phyloP scores from a whole-genome alignment of 768 basidiomycete genomes.

The Podaxis mareebaensis region DNA sequence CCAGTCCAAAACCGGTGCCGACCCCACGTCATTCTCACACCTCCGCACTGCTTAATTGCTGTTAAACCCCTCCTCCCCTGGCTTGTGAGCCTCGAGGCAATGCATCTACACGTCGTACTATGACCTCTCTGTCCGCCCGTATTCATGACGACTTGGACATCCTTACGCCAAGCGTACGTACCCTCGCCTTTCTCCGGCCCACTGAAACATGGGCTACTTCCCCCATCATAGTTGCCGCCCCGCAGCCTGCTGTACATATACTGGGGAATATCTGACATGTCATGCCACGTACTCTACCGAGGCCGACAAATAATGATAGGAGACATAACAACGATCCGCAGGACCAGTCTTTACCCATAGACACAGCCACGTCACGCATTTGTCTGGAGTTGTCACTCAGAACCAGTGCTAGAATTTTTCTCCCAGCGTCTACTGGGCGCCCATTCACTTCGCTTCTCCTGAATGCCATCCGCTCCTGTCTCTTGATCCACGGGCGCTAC shows the following conservation, averaged over 20 bases:
- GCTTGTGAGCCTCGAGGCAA: conserved; percentile 11
- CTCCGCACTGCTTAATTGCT: not conserved
- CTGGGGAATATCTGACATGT: too few relatives aligned
- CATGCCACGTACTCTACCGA: too few relatives aligned
- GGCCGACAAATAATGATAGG: too few relatives aligned
- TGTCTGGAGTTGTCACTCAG: too few relatives aligned
- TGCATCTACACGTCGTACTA: conserved; percentile 1
- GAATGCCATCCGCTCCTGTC: not conserved
- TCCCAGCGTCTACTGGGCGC: not conserved
- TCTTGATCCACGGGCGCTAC: not conserved
- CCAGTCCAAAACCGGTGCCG: conserved; percentile 1
- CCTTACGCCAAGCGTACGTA: too few relatives aligned
- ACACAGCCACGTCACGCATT: too few relatives aligned
- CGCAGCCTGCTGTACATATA: too few relatives aligned
- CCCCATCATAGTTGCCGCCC: too few relatives aligned
- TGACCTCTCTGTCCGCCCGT: not conserved
- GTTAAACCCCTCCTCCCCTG: not conserved
- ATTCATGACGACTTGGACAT: not conserved
- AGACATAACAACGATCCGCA: too few relatives aligned
- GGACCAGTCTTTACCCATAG: too few relatives aligned
- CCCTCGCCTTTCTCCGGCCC: too few relatives aligned
- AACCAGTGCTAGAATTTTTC: not conserved
- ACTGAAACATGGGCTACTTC: too few relatives aligned
- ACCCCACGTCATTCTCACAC: not conserved
- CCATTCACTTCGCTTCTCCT: not conserved